These are phyloP conservation scores for Kwoniella pini DNA, from an alignment of 768 basidiomycete species.

Conservation along the genomic window DNA sequence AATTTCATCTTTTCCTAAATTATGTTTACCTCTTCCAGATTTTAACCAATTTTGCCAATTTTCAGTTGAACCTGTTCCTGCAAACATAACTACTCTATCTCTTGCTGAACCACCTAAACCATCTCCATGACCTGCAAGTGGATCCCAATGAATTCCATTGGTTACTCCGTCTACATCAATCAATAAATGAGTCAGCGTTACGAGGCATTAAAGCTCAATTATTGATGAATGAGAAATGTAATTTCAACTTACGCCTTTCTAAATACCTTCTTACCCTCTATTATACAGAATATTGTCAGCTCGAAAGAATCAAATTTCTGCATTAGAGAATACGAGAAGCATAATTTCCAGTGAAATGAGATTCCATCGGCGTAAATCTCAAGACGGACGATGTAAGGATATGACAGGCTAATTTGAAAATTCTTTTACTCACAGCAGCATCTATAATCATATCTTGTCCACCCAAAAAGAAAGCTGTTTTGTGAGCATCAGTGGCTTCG, in stretches of 20 bases:
- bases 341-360: too few species aligned
- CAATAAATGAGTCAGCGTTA: too few species aligned
- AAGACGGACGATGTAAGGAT: neutral
- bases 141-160: constrained; percentile 65
- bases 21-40: constrained; percentile 17
- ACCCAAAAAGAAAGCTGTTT: constrained; percentile 75
- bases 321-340: too few species aligned
- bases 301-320: too few species aligned
- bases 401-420: neutral
- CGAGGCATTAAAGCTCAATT: neutral
- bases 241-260: constrained; percentile 64
- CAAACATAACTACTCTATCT: constrained; percentile 44
- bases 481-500: constrained; percentile 67
- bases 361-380: too few species aligned
- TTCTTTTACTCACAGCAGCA: constrained; percentile 60
- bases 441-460: constrained; percentile 78
- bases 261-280: constrained; percentile 76
- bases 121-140: constrained; percentile 47
- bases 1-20: constrained; percentile 12
- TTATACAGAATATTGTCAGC: neutral
- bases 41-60: constrained; percentile 31
- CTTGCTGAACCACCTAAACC: constrained; percentile 42
- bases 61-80: constrained; percentile 37
- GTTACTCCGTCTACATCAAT: constrained; percentile 62
- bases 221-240: neutral